Evolutionary conservation across 495 filamentous ascomycete genomes (phyloP).

Genomic region (Hypoxylon perforatum): DNA sequence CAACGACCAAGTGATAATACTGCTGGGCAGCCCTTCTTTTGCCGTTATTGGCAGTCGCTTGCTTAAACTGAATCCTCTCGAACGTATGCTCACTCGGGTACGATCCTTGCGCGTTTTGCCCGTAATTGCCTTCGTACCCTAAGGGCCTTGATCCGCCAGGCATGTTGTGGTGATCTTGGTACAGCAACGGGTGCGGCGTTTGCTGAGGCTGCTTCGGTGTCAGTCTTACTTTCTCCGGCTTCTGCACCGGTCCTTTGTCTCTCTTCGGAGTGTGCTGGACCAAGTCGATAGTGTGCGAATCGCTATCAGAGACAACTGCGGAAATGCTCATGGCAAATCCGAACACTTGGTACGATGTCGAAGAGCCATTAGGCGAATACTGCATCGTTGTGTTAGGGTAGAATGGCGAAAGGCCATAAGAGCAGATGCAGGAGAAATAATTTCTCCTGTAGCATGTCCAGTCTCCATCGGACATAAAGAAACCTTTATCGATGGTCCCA

Average conservation of each 20-base stretch:
- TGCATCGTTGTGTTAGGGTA: slow-evolving; percentile 53
- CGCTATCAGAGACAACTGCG: slow-evolving; percentile 81
- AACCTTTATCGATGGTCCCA: slow-evolving; percentile 91
- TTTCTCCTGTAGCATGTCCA: slow-evolving; percentile 98
- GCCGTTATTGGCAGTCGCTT: slow-evolving; percentile 95
- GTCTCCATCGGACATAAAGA: slow-evolving; percentile 84
- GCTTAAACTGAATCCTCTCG: slow-evolving; percentile 96
- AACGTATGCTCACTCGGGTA: slow-evolving; percentile 75
- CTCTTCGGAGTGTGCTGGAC: slow-evolving; percentile 96
- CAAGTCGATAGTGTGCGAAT: slow-evolving; percentile 83
- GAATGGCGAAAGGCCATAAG: slow-evolving; percentile 71
- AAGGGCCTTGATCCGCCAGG: slow-evolving; percentile 45
- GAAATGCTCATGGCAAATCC: slow-evolving; percentile 89
- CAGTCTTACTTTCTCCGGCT: slow-evolving; percentile 77
- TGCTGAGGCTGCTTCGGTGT: slow-evolving; percentile 71
- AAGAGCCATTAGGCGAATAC: slow-evolving; percentile 50
- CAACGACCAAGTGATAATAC: slow-evolving; percentile 91
- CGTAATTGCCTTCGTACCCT: slow-evolving; percentile 52
- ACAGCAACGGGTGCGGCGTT: slow-evolving; percentile 52
- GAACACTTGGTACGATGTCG: slow-evolving; percentile 61
- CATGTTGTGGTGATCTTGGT: slow-evolving; percentile 50
- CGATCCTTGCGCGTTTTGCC: slow-evolving; percentile 48
- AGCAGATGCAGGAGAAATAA: slow-evolving; percentile 91
- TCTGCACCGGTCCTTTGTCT: slow-evolving; percentile 87
- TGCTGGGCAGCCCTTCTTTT: slow-evolving; percentile 92